Conservation (phyloP, 768 basidiomycete genomes). For the Boletus insuetus region DNA sequence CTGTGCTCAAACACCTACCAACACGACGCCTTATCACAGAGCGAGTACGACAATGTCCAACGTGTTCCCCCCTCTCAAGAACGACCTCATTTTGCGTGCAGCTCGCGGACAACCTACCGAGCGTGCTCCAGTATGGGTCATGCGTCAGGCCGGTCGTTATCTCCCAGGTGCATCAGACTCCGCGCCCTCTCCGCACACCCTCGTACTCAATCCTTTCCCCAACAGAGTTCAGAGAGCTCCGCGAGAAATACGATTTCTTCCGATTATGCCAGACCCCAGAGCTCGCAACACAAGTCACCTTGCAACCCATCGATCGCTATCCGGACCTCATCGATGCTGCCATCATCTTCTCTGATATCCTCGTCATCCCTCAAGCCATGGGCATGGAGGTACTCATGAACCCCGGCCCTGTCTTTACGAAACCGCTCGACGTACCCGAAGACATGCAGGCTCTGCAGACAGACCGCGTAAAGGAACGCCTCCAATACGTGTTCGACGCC, state of each 20-base stretch:
- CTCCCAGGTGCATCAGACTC: constrained; percentile 68
- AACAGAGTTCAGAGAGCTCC: constrained; percentile 85
- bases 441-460: constrained; percentile 63
- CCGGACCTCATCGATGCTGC: constrained; percentile 86
- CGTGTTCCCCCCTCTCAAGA: constrained; percentile 72
- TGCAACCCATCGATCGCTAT: constrained; percentile 92
- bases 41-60: too few species aligned
- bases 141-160: constrained; percentile 96
- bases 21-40: too few species aligned
- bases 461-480: constrained; percentile 79
- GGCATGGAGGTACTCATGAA: constrained; percentile 96
- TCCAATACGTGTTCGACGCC: constrained; percentile 91
- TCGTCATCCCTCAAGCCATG: constrained; percentile 97
- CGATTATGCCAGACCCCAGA: constrained; percentile 91
- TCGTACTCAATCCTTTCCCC: background rate
- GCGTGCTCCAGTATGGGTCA: constrained; percentile 96
- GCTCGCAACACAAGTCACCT: constrained; percentile 83
- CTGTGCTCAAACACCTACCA: constrained; percentile 5
- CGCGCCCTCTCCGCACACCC: background rate
- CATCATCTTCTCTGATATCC: constrained; percentile 98
- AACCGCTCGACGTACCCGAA: constrained; percentile 74
- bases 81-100: constrained; percentile 87
- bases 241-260: constrained; percentile 89
- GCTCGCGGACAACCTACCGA: constrained; percentile 87
- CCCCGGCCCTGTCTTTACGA: constrained; percentile 85